Evolutionary conservation across 2,329 filamentous ascomycete species (phyloP), one percentile per base, ranked within the genome.

Genomic region (Tympanopsis confertula): DNA sequence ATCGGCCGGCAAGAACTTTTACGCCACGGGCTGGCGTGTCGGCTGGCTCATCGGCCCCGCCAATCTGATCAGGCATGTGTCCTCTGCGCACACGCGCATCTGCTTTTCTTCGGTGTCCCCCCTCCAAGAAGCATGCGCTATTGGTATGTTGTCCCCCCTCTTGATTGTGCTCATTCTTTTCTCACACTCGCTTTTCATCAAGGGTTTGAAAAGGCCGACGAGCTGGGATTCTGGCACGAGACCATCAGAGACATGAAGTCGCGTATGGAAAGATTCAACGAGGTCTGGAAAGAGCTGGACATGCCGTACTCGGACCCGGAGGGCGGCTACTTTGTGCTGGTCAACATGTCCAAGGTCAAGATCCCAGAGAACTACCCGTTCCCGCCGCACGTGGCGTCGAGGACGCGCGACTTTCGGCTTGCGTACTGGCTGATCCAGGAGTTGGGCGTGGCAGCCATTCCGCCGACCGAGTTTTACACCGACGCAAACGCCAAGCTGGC

Each of bases 341-440:
- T 86, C 45, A 98, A 98, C 64, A 80, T 96, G 69, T 69, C 75
- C 40, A 88, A 89, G 55, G 86, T 98, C 40, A 77, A 83, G 55
- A 56, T 98, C 4, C 91, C 91, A 0, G 71, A 70, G 4, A 78
- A 79, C 54, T 98, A 96, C 57, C 74, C 81, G 0, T 96, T 96
- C 67, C 91, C 91, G 19, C 69, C 80, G 1, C 86, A 95, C 54
- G 89, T 98, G 24, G 85, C 83, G 13, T 78, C 70, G 51, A 75
- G 91, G 2, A 86, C 91, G 18, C 71, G 91, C 20, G 91, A 98
- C 57, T 98, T 96, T 64, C 86, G 94, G 68, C 73, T 98, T 35
- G 77, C 79, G 24, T 98, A 89, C 89, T 96, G 96, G 64, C 63
- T 95, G 50, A 98, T 98, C 60, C 88, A 88, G 57, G 89, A 98